Conservation (phyloP, 495 filamentous ascomycete genomes). For the Neurospora africana region DNA sequence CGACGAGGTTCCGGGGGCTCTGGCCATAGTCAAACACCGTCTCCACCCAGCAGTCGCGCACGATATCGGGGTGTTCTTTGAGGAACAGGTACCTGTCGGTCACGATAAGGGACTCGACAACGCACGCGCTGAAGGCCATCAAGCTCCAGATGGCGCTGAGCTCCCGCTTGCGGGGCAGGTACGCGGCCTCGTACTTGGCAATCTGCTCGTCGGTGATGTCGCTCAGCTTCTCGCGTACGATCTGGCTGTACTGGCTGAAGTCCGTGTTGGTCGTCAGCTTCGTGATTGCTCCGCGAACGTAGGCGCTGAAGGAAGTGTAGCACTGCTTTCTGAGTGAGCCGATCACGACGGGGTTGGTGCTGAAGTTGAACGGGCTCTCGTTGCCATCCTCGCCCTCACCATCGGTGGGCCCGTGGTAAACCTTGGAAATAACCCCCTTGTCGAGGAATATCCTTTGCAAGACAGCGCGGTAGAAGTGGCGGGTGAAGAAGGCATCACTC, state of each 20-base stretch:
- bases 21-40: slow-evolving; percentile 80
- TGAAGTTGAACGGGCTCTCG: slow-evolving; percentile 39
- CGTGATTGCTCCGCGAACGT: slow-evolving; percentile 65
- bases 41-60: slow-evolving; percentile 80
- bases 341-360: slow-evolving; percentile 68
- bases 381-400: slow-evolving; percentile 20
- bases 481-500: slow-evolving; percentile 78
- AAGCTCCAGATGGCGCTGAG: slow-evolving; percentile 80
- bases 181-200: slow-evolving; percentile 52
- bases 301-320: slow-evolving; percentile 64
- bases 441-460: slow-evolving; percentile 87
- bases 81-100: slow-evolving; percentile 88
- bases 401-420: slow-evolving; percentile 31
- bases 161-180: slow-evolving; percentile 60
- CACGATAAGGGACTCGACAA: slow-evolving; percentile 83
- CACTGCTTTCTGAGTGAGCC: slow-evolving; percentile 73
- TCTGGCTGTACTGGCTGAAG: slow-evolving; percentile 38
- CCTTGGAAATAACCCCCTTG: slow-evolving; percentile 54
- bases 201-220: slow-evolving; percentile 65
- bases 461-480: slow-evolving; percentile 88
- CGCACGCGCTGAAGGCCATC: slow-evolving; percentile 87
- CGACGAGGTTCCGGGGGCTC: slow-evolving; percentile 81
- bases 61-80: slow-evolving; percentile 56
- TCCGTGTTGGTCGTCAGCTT: slow-evolving; percentile 58
- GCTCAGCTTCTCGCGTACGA: slow-evolving; percentile 50